Base-by-base conservation (phyloP, 1,284 basidiomycete species). In the Trichosporon coremiiforme region DNA sequence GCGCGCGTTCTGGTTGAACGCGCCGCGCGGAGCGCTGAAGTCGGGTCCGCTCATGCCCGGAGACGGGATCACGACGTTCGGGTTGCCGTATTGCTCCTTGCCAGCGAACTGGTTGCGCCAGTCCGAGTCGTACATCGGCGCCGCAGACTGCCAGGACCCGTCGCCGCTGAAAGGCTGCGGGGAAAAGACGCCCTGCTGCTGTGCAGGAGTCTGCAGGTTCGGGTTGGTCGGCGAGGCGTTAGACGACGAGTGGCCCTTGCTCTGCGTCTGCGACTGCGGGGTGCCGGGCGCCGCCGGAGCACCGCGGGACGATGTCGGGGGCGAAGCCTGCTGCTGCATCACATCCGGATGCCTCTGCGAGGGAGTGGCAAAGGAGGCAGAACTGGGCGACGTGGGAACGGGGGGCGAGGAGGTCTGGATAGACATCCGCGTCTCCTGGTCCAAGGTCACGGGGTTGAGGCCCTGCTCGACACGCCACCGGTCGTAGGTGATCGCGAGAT, bases 401-500 rank as follows among this genome's bases (percentile, higher is more conserved):
- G 60, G 41, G 0, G 68, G 36, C 35, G 66, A 29, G 6, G 63
- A 64, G 6, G 65, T 50, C 35, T 47, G 50, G 2, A 47, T 60
- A 15, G 55, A 60, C 57, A 63, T 64, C 33, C 29, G 8, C 29
- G 38, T 31, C 15, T 47, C 38, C 12, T 38, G 29, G 33, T 65
- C 64, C 25, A 67, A 33, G 20, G 53, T 67, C 38, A 66, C 64
- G 22, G 35, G 50, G n/a, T 63, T 33, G 31, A 68, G 47, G 31
- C 41, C 63, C 25, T 66, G 62, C 12, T 67, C 62, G 12, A 63
- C 22, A 29, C 66, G 66, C 62, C 66, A 67, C 20, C 69, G 64
- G n/a, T 82, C 78, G 68, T 77, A 82, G 8, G 76, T 70, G 9
- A 36, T 65, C 2, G 75, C 78, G 20, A 82, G 66, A 13, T 74